Base-by-base conservation (phyloP, 2,329 filamentous ascomycete genomes). In the Microcera coccophila region DNA sequence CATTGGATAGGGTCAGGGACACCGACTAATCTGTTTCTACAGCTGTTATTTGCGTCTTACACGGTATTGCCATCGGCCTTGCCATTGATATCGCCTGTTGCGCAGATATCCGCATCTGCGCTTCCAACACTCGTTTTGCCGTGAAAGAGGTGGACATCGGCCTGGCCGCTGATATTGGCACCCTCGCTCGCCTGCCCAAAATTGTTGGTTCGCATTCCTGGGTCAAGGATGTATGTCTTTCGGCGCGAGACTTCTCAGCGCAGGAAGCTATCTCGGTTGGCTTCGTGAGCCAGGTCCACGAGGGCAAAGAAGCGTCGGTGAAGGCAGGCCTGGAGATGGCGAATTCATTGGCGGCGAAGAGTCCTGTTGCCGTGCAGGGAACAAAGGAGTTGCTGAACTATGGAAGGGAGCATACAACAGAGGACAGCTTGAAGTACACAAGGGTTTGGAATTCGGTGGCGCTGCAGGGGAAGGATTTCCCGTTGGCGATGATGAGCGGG, bases 361-460 rank as follows among this genome's bases (percentile, higher is more conserved):
- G 87, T 59, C 91, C 91, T 0, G 82, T 97, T 17, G 90, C 89
- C 2, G 86, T 91, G 50, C 81, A 89, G 70, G 84, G 87, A 5
- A 95, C 90, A 8, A 95, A 95, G 72, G 86, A 93, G 68, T 67
- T 95, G 49, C 62, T 95, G 60, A 90, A 93, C 65, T 88, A 84
- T 60, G 85, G 84, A 24, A 76, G 87, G 56, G 90, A 95, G 64
- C 81, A 90, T 62, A 74, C 76, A 2, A 80, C 95, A 20, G 79
- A 78, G 35, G 89, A 95, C 54, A 88, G 84, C 36, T 68, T 97
- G 62, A 79, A 80, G 44, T 96, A 95, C 65, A 95, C 90, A 4
- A 76, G 80, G 10, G 76, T 93, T 1, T 96, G 90, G 91, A 97
- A 97, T 61, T 78, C 81, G 55, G 85, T 82, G 3, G 86, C 87